These are phyloP conservation scores for Candida sp. DNA, from an alignment of 1,139 yeast species.

Conservation along the genomic window DNA sequence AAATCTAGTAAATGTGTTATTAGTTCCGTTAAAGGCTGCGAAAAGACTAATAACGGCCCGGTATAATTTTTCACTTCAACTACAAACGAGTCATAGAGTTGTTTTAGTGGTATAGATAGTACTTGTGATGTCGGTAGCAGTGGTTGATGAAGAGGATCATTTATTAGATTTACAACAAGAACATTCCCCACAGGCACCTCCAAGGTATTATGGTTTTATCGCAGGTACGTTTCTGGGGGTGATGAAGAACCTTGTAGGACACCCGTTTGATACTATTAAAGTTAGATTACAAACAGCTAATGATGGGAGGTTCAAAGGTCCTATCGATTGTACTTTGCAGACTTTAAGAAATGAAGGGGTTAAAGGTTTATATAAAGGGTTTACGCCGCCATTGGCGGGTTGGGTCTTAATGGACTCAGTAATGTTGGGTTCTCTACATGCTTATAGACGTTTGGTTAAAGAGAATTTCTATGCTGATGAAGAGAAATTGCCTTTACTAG, in stretches of 20 bases:
- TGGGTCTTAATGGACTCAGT: conserved; percentile 93
- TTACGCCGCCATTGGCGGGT: conserved; percentile 88
- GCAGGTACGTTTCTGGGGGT: conserved; percentile 90
- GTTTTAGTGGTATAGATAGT: too few species aligned
- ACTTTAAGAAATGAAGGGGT: conserved; percentile 74
- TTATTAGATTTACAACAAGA: conserved; percentile 12
- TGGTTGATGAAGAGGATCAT: conserved; percentile 25
- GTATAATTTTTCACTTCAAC: neutral
- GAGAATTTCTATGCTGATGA: conserved; percentile 59
- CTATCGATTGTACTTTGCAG: conserved; percentile 73
- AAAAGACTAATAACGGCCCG: neutral
- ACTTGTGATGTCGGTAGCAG: conserved; percentile 22
- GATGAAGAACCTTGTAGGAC: conserved; percentile 86
- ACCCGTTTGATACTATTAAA: conserved; percentile 89
- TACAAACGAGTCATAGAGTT: too few species aligned
- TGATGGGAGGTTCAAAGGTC: conserved; percentile 69
- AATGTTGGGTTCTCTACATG: conserved; percentile 83
- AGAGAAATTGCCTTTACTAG: conserved; percentile 65
- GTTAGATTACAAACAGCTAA: conserved; percentile 85
- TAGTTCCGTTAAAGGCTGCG: neutral
- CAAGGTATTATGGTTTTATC: conserved; percentile 69
- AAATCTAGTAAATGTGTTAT: too few species aligned
- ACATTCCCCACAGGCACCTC: conserved; percentile 28
- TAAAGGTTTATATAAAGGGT: conserved; percentile 79
- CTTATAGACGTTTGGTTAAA: conserved; percentile 66